Conservation (phyloP, 371 early-diverging fungal genomes). For the Saksenaea vasiformis region DNA sequence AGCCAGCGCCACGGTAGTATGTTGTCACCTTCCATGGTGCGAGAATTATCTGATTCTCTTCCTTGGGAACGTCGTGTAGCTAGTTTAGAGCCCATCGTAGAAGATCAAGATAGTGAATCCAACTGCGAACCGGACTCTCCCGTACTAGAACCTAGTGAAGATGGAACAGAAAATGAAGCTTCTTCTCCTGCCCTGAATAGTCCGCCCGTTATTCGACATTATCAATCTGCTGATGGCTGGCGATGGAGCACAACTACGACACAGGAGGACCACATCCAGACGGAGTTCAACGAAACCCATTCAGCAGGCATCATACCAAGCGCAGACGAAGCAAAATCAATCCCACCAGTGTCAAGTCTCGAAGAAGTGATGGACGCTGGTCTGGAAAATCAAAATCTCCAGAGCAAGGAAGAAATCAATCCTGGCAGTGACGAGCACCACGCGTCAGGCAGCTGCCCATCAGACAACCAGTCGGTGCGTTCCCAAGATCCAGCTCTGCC, state of each 20-base stretch:
- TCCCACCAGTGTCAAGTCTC: background rate
- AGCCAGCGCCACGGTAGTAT: background rate
- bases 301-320: background rate
- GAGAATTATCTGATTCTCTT: background rate
- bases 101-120: background rate
- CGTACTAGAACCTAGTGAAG: background rate
- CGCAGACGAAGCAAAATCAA: background rate
- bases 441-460: no score
- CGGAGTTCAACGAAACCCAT: background rate
- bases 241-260: background rate
- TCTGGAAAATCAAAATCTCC: no score
- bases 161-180: background rate
- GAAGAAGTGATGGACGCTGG: no score
- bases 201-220: background rate
- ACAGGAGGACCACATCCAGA: background rate
- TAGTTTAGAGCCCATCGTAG: slow-evolving; percentile 11
- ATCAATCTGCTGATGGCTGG: background rate
- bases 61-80: slow-evolving; percentile 1
- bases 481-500: no score
- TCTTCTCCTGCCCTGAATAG: background rate
- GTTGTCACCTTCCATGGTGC: background rate
- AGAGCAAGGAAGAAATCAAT: no score
- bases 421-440: no score
- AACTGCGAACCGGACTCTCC: background rate
- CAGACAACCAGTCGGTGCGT: no score